Evolutionary conservation across 2,329 filamentous ascomycete genomes (phyloP), one percentile per base, ranked within the genome.

Genomic region (Phialophora expanda): DNA sequence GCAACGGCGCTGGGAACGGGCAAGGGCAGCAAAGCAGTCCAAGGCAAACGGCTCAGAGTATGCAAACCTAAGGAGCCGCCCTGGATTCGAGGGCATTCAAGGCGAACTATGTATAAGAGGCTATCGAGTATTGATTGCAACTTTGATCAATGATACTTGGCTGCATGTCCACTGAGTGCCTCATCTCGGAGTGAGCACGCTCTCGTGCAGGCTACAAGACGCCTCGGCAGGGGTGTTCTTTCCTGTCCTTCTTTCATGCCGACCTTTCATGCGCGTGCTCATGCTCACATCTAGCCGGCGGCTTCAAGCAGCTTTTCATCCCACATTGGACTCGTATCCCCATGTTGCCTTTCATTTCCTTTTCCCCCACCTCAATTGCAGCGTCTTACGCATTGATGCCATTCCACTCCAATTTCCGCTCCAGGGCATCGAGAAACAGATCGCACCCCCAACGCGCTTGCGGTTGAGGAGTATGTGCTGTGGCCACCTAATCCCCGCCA

Each of bases 1-100:
- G 62, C 60, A 64, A 50, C 54, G 75, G 8, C 61, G 70, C 20
- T 71, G 74, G 28, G 4, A 55, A 34, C 17, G 53, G 53, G 53
- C 24, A 34, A 55, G 53, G 12, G 74, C 79, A 71, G 78, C 78
- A 70, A 82, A 83, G 72, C 75, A 82, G 69, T 61, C 69, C 69
- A 4, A 63, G 66, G 46, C 69, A 58, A 32, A 38, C 67, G 41
- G 59, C 57, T 32, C 65, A 67, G 48, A 65, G 62, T 41, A 66
- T 69, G 61, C 67, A 66, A 20, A 65, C 62, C n/a, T 67, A 58
- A 63, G 30, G 24, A 48, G 44, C 30, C 26, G 7, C 24, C 38
- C 14, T n/a, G 38, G 5, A 44, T 7, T n/a, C 38, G 17, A n/a
- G 17, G 38, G 38, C 17, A 44, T 44, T n/a, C 38, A 8, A 17